A percentile compares a stretch with the other conserved stretches of the same genome.
Evolutionary conservation across 108 stramenopile genomes (phyloP).

Genomic region (Skeletonema marinoi): DNA sequence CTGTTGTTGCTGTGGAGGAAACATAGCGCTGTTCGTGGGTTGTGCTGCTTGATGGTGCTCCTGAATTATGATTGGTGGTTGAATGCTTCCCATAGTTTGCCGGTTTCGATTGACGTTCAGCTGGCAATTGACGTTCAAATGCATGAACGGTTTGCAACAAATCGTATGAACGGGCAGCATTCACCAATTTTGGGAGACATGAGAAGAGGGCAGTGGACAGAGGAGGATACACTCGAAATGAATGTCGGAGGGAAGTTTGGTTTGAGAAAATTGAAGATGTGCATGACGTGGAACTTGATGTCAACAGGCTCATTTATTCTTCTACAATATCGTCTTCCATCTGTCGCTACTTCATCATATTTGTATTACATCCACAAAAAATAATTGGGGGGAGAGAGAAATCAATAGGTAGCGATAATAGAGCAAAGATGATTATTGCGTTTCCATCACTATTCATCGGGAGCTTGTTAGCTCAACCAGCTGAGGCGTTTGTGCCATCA

Average conservation of each 20-base stretch:
- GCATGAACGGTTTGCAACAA: neutral
- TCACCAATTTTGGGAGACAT: neutral
- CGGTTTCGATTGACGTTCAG: neutral
- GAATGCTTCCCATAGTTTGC: neutral
- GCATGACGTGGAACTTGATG: neutral
- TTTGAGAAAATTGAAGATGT: too few relatives aligned
- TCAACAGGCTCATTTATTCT: neutral
- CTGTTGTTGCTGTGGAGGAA: neutral
- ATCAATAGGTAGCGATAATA: neutral
- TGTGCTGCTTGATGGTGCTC: neutral
- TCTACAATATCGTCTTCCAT: too few relatives aligned
- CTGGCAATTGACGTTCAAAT: neutral
- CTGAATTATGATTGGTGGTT: neutral
- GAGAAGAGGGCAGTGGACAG: too few relatives aligned
- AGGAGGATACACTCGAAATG: too few relatives aligned
- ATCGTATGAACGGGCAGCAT: too few relatives aligned
- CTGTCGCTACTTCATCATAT: too few relatives aligned
- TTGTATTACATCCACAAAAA: too few relatives aligned
- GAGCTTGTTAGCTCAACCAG: neutral
- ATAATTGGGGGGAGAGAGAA: neutral
- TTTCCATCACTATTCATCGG: neutral
- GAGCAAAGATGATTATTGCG: neutral
- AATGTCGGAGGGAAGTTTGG: neutral
- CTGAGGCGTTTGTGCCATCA: conserved; percentile 3
- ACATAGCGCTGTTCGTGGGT: neutral